Base-by-base conservation (phyloP, 306 rosid species). In the Citrullus mucosospermus region DNA sequence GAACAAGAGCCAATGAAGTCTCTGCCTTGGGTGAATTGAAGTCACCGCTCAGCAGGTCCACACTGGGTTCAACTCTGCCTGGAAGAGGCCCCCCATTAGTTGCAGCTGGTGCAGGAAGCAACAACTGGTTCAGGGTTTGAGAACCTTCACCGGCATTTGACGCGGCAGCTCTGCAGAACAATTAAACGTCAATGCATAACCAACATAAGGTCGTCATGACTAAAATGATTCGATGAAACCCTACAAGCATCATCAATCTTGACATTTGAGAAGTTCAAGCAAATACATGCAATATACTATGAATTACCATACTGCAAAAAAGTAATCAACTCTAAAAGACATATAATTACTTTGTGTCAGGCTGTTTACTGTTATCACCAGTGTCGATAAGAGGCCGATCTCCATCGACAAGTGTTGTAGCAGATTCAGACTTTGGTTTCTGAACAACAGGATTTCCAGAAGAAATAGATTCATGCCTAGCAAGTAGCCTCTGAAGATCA, bases 41-140 rank as follows among this genome's bases (percentile, higher is more conserved):
- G 81, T 91, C 92, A 38, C 99, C 99, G 8, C 99, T 96, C 78
- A 96, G 98, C 81, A 96, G 89, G 86, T 96, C 99, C 82, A 89
- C 83, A 80, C 84, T 90, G 85, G 97, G 92, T 81, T 89, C 89
- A 39, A 79, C 85, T 68, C 71, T 87, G 15, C 80, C 54, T 43
- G 84, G 81, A 76, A 88, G 80, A 77, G 81, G 82, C 46, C 86
- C 75, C 48, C 87, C 92, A 79, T 92, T 90, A 30, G 89, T 78
- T 50, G 85, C 60, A 4, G 89, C 79, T 69, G 97, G 91, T 80
- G 91, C 98, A 73, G 98, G 90, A 88, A 92, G 96, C 80, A 87
- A 41, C 80, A 88, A 77, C 77, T 91, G 99, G 79, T 96, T 90
- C 80, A 88, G 85, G 71, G 97, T 80, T 84, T 84, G 90, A 69